A percentile compares a stretch with the other conserved stretches of the same genome.
These are phyloP conservation scores for Zychaea mexicana DNA, from an alignment of 371 early-diverging fungal species.

Conservation along the genomic window DNA sequence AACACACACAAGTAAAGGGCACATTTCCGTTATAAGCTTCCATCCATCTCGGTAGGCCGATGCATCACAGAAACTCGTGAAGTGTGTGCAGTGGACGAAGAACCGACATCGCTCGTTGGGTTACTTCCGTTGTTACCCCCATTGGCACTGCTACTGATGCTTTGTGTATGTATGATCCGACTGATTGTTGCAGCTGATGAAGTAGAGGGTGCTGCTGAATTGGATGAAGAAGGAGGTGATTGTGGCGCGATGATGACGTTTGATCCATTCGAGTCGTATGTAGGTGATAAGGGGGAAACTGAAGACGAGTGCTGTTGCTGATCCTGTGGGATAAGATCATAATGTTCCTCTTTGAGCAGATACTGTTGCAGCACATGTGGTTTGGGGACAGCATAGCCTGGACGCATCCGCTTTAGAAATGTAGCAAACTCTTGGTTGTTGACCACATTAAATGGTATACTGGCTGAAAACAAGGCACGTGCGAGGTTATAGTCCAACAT, in stretches of 20 bases:
- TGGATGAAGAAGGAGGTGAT: slow-evolving; percentile 7
- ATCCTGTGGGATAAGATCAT: slow-evolving; percentile 31
- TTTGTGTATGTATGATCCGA: slow-evolving; percentile 1
- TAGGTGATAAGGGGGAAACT: not conserved
- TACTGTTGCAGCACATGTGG: slow-evolving; percentile 29
- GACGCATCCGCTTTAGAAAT: slow-evolving; percentile 35
- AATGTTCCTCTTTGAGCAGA: slow-evolving; percentile 43
- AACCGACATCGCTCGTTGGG: not conserved
- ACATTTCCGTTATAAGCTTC: slow-evolving; percentile 6
- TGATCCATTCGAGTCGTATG: not conserved
- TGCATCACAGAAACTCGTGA: not conserved
- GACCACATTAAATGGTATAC: slow-evolving; percentile 29
- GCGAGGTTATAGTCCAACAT: slow-evolving; percentile 38
- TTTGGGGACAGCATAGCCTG: slow-evolving; percentile 31
- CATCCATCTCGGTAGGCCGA: slow-evolving; percentile 6
- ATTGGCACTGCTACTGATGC: not conserved
- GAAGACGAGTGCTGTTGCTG: not conserved
- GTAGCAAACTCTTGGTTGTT: slow-evolving; percentile 35
- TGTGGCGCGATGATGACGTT: not conserved
- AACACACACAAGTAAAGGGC: not conserved
- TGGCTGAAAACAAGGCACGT: slow-evolving; percentile 40
- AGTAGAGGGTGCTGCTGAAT: not conserved
- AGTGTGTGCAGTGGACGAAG: not conserved
- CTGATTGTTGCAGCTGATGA: slow-evolving; percentile 6
- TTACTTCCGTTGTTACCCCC: not conserved